phyloP scores from a whole-genome alignment of 1,284 basidiomycete species.

The Testicularia cyperi region DNA sequence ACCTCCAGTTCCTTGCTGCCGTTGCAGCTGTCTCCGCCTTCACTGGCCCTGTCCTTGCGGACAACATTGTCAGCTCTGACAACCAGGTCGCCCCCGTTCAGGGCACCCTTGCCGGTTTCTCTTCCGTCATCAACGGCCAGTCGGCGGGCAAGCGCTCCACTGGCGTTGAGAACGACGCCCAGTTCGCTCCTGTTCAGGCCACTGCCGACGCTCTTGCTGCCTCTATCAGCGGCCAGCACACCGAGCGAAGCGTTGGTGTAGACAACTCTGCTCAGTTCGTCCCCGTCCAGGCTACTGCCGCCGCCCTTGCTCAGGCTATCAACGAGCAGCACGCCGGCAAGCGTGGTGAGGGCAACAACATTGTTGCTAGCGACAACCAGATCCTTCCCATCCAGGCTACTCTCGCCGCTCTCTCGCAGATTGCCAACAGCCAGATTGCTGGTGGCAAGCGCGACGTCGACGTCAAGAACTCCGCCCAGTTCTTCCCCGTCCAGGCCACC shows the following conservation, averaged over 20 bases:
- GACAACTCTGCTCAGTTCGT: slow-evolving; percentile 12
- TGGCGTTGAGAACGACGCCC: slow-evolving; percentile 15
- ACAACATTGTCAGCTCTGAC: slow-evolving; percentile 19
- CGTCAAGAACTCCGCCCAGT: background rate
- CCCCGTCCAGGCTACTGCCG: slow-evolving; percentile 13
- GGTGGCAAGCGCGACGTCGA: background rate
- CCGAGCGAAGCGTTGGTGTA: slow-evolving; percentile 6
- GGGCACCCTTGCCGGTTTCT: slow-evolving; percentile 22
- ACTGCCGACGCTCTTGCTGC: slow-evolving; percentile 22
- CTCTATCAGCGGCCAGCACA: slow-evolving; percentile 24
- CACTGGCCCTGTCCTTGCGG: slow-evolving; percentile 29
- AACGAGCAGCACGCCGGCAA: slow-evolving; percentile 11
- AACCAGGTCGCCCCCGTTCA: slow-evolving; percentile 34
- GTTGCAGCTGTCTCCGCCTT: slow-evolving; percentile 39
- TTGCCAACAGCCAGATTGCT: slow-evolving; percentile 11
- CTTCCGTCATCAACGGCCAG: slow-evolving; percentile 33
- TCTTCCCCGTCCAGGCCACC: slow-evolving; percentile 4
- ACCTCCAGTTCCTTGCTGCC: slow-evolving; percentile 41
- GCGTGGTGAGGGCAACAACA: slow-evolving; percentile 7
- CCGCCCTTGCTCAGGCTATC: slow-evolving; percentile 11
- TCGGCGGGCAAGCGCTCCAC: slow-evolving; percentile 7
- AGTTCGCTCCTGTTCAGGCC: slow-evolving; percentile 23
- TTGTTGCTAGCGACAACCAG: slow-evolving; percentile 17
- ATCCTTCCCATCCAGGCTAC: slow-evolving; percentile 28
- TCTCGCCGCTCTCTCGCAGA: slow-evolving; percentile 15